Conservation (phyloP, 2,329 filamentous ascomycete species). For the Aspergillus aculeatinus region DNA sequence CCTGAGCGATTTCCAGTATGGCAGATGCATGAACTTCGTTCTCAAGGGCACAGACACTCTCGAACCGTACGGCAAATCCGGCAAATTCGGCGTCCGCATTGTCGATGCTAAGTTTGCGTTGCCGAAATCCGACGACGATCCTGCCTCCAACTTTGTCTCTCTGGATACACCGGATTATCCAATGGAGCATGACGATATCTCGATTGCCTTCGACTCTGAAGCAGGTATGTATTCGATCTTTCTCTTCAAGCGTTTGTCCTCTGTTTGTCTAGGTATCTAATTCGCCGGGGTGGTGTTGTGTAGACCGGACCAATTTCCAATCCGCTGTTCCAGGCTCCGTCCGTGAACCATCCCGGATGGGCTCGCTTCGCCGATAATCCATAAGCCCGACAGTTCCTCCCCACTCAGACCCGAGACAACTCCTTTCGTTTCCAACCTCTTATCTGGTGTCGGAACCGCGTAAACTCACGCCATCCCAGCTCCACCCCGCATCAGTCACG, state of each 20-base stretch:
- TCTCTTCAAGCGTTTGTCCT: no score
- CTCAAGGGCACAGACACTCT: slow-evolving; percentile 82
- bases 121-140: slow-evolving; percentile 57
- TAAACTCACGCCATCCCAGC: not conserved
- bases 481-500: not conserved
- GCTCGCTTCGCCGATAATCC: slow-evolving; percentile 40
- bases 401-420: not conserved
- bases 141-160: slow-evolving; percentile 71
- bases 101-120: slow-evolving; percentile 89
- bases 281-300: slow-evolving; percentile 3
- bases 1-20: slow-evolving; percentile 83
- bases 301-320: slow-evolving; percentile 42
- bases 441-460: not conserved
- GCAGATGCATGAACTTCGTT: slow-evolving; percentile 84
- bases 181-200: slow-evolving; percentile 89
- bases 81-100: slow-evolving; percentile 72
- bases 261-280: not conserved
- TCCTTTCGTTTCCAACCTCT: not conserved
- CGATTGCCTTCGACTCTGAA: slow-evolving; percentile 78
- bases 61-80: slow-evolving; percentile 64
- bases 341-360: slow-evolving; percentile 41
- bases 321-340: slow-evolving; percentile 39
- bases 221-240: slow-evolving; percentile 58
- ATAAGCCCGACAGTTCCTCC: not conserved
- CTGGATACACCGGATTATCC: slow-evolving; percentile 85